Evolutionary conservation across 331 rosid species (phyloP), one percentile per base, ranked within the genome.

Genomic region (Pyrus hybrid): DNA sequence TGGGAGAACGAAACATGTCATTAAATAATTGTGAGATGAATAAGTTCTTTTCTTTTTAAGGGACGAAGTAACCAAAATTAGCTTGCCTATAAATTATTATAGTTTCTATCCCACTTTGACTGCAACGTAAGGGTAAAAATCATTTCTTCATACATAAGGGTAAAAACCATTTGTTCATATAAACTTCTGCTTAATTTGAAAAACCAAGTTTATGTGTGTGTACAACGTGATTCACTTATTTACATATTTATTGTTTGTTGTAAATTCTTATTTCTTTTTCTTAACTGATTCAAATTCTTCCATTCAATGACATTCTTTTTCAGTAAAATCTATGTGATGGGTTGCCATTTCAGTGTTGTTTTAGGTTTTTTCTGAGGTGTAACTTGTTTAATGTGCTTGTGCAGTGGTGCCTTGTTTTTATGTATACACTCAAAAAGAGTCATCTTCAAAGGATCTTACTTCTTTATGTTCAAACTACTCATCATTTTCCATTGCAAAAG

Each of bases 321-420:
- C 22, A 3, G 25, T 33, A 3, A 32, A 30, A 71, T 20, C 45
- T 33, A 35, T 20, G 12, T 75, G 32, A n/a, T 21, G 16, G 9
- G 4, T 61, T 30, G 60, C 16, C 33, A 29, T 69, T 17, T 69
- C 29, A 18, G 10, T n/a, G 12, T 16, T 13, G 41, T 56, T 30
- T 26, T 26, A 14, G 28, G 45, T 29, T 18, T 64, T 64, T 65
- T 51, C 17, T 53, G 25, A 35, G 29, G 41, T 9, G 17, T 25
- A 26, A 64, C 25, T 71, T 62, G 87, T 29, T 79, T 69, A 7
- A 29, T 45, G n/a, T 43, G 75, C 67, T 81, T 77, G 71, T 84
- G 87, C 91, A 91, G 98, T 85, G 85, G 54, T 91, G 58, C 98
- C 98, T 72, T 93, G 98, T 83, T 93, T 91, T 85, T 93, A 93